Evolutionary conservation across 495 filamentous ascomycete genomes (phyloP).

Genomic region (Chaetomium cochliodes): DNA sequence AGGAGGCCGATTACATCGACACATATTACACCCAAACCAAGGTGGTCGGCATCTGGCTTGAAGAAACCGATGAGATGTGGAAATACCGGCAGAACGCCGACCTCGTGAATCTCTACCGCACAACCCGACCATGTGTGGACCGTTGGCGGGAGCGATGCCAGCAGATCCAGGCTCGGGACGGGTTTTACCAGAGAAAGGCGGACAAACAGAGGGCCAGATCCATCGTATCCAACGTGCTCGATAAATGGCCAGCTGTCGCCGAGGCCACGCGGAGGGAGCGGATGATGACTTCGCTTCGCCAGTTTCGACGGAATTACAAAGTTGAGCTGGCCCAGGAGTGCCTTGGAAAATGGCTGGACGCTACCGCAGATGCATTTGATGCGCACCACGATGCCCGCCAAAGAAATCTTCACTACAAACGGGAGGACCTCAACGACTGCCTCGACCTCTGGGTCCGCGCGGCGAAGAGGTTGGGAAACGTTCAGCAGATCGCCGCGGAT

Average conservation of each 20-base stretch:
- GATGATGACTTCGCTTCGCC: slow-evolving; percentile 28
- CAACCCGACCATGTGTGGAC: slow-evolving; percentile 29
- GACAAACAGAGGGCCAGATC: slow-evolving; percentile 14
- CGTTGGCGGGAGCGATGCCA: slow-evolving; percentile 28
- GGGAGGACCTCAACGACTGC: slow-evolving; percentile 29
- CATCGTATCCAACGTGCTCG: slow-evolving; percentile 26
- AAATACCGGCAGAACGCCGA: slow-evolving; percentile 30
- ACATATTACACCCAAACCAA: slow-evolving; percentile 24
- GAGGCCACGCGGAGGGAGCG: slow-evolving; percentile 26
- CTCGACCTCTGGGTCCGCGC: slow-evolving; percentile 31
- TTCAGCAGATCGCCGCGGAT: slow-evolving; percentile 30
- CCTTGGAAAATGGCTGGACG: slow-evolving; percentile 27
- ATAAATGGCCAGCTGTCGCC: slow-evolving; percentile 31
- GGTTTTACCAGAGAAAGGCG: slow-evolving; percentile 20
- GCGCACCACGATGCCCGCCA: slow-evolving; percentile 23
- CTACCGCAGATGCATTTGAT: slow-evolving; percentile 22
- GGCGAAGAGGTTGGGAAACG: slow-evolving; percentile 14
- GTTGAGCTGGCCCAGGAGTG: slow-evolving; percentile 27
- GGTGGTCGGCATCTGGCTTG: slow-evolving; percentile 29
- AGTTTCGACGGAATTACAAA: slow-evolving; percentile 35
- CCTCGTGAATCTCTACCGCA: slow-evolving; percentile 33
- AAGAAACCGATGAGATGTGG: slow-evolving; percentile 20
- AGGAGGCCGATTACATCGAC: slow-evolving; percentile 25
- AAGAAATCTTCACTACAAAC: slow-evolving; percentile 26
- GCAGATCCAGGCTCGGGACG: slow-evolving; percentile 9